Conservation (phyloP, 1,284 basidiomycete genomes). For the Melampsora americana region DNA sequence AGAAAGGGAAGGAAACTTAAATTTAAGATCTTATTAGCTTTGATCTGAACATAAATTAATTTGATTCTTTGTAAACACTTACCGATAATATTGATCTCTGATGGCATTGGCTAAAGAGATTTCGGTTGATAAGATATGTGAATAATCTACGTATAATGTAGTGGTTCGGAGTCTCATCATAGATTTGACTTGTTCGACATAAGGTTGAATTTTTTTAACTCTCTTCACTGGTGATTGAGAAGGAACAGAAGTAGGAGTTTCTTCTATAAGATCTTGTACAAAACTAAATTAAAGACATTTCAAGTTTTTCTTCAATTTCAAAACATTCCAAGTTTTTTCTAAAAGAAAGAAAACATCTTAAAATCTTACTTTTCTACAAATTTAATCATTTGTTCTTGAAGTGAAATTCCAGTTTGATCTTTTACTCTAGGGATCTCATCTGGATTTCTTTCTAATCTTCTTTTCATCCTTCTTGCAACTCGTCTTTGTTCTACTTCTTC, state of each 20-base stretch:
- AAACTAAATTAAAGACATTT: too few relatives aligned
- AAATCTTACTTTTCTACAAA: slow-evolving; percentile 79
- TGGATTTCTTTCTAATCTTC: slow-evolving; percentile 42
- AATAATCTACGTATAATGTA: slow-evolving; percentile 93
- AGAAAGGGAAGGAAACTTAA: slow-evolving; percentile 81
- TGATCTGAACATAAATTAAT: background rate
- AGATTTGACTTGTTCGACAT: too few relatives aligned
- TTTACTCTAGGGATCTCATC: slow-evolving; percentile 73
- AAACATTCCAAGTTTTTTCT: too few relatives aligned
- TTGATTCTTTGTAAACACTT: background rate
- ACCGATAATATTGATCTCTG: slow-evolving; percentile 87
- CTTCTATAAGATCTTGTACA: too few relatives aligned
- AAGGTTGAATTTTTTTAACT: too few relatives aligned
- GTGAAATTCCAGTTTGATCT: slow-evolving; percentile 87
- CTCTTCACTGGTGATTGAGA: too few relatives aligned
- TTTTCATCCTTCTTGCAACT: slow-evolving; percentile 10
- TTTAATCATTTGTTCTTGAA: slow-evolving; percentile 80
- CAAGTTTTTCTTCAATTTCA: too few relatives aligned
- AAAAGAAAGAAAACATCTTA: too few relatives aligned
- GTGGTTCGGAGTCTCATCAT: slow-evolving; percentile 90
- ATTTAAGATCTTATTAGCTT: background rate
- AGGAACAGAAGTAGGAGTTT: too few relatives aligned
- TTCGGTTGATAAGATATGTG: slow-evolving; percentile 82
- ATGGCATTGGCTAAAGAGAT: slow-evolving; percentile 90
- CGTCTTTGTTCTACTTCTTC: too few relatives aligned